Base-by-base conservation (phyloP, 2,329 filamentous ascomycete genomes). In the Cladophialophora psammophila region DNA sequence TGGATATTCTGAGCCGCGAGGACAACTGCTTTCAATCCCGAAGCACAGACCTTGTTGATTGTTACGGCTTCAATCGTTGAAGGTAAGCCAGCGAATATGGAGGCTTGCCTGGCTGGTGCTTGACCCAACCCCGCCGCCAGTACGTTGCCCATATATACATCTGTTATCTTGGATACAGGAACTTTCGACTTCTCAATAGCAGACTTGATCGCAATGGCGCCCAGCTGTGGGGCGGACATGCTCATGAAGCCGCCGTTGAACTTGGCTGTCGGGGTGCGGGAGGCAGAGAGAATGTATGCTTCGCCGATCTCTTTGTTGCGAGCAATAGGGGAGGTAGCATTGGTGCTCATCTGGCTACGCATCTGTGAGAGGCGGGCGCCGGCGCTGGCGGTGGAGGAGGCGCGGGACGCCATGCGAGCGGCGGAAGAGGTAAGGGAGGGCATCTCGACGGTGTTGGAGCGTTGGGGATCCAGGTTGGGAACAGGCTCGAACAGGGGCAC, bases 81-180 rank as follows among this genome's bases (percentile, higher is more conserved):
- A 9, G 93, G 86, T 3, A 98, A 87, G 1, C 94, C 94, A 3
- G 95, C 93, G 76, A 96, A 94, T 67, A 98, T 91, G 71, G 88
- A 84, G 10, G 95, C 95, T 82, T 99, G 95, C 57, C 95, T 89
- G 26, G 95, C 94, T 1, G 95, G 95, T 0, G 95, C 88, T 81
- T 99, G 95, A 54, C 95, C 95, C 5, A 95, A 86, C 18, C 87
- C 87, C 53, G 86, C 94, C 78, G 93, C 90, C 48, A 98, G 86
- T 9, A 98, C 95, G 75, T 97, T 96, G 77, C 95, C 95, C 92
- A 98, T 96, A 83, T 98, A 98, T 15, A 98, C 93, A 80, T 96
- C 91, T 70, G 90, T 91, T 75, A 98, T 92, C 77, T 91, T 91
- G 38, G 90, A 88, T 60, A 88, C 79, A 1, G 95, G 94, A 6